Percentiles rank a stretch among this genome's conserved stretches.
Evolutionary conservation across 2,329 filamentous ascomycete genomes (phyloP).

Genomic region (Teratosphaeria epicoccoides): DNA sequence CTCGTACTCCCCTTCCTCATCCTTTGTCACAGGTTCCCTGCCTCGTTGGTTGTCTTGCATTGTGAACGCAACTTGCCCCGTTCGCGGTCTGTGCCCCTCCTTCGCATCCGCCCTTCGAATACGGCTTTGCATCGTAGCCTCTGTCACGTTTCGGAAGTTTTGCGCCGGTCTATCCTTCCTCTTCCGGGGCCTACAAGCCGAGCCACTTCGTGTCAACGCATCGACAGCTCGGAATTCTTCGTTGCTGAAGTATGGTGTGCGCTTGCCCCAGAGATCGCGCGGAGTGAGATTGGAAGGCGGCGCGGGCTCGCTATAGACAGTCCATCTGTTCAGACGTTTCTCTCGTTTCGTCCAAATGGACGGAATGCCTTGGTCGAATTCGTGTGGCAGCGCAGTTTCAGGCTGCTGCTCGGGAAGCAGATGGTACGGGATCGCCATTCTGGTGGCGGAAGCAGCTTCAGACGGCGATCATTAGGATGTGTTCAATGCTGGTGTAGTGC

Average conservation of each 20-base stretch:
- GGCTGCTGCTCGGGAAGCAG: not conserved
- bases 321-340: not conserved
- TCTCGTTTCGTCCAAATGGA: not conserved
- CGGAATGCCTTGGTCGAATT: not conserved
- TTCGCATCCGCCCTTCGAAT: not conserved
- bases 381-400: not conserved
- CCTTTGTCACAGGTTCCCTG: not conserved
- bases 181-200: not conserved
- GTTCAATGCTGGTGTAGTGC: too few species aligned
- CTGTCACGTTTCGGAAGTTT: not conserved
- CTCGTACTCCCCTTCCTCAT: not conserved
- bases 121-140: not conserved
- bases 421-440: not conserved
- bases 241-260: not conserved
- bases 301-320: not conserved
- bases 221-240: not conserved
- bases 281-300: not conserved
- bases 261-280: not conserved
- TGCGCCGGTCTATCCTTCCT: not conserved
- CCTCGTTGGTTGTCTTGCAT: not conserved
- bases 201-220: not conserved
- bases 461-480: too few species aligned
- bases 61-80: not conserved
- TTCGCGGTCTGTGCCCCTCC: not conserved
- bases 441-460: not conserved